phyloP scores from a whole-genome alignment of 1,284 basidiomycete species.

The Apiotrichum sp. region DNA sequence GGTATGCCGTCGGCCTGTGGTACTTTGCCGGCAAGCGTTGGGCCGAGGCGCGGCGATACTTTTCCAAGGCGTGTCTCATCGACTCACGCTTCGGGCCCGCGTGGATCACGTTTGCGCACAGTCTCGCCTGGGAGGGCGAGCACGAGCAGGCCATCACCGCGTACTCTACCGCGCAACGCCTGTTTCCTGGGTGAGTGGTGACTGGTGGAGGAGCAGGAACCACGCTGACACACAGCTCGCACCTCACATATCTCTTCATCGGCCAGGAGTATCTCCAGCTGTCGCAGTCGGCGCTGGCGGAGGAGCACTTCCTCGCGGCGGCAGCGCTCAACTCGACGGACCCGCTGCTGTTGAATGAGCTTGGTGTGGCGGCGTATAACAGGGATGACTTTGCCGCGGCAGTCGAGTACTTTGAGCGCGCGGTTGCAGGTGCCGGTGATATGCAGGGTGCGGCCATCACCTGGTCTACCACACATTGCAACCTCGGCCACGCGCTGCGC shows the following conservation, averaged over 20 bases:
- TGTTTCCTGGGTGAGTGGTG: slow-evolving; percentile 81
- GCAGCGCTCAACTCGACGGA: slow-evolving; percentile 74
- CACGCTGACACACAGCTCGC: slow-evolving; percentile 57
- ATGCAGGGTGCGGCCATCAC: slow-evolving; percentile 75
- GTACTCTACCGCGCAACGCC: slow-evolving; percentile 89
- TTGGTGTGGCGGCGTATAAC: slow-evolving; percentile 86
- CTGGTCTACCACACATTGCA: slow-evolving; percentile 84
- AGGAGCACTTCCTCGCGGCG: slow-evolving; percentile 79
- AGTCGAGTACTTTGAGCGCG: slow-evolving; percentile 61
- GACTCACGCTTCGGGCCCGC: slow-evolving; percentile 92
- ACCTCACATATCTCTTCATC: slow-evolving; percentile 88
- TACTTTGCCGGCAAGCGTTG: slow-evolving; percentile 81
- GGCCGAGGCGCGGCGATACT: slow-evolving; percentile 82
- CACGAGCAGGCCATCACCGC: slow-evolving; percentile 97
- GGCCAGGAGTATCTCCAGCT: slow-evolving; percentile 90
- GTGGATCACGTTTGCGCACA: slow-evolving; percentile 97
- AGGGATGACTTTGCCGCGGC: slow-evolving; percentile 68
- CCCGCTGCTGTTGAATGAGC: slow-evolving; percentile 83
- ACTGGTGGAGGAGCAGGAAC: too few species aligned
- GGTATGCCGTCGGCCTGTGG: slow-evolving; percentile 99
- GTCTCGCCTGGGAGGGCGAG: slow-evolving; percentile 93
- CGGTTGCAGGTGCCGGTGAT: slow-evolving; percentile 66
- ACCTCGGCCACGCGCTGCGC: slow-evolving; percentile 78
- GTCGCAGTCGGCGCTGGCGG: slow-evolving; percentile 72
- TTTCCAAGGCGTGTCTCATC: slow-evolving; percentile 94